These are phyloP conservation scores for Ustilaginoidea virens DNA, from an alignment of 2,329 filamentous ascomycete species.

Conservation along the genomic window DNA sequence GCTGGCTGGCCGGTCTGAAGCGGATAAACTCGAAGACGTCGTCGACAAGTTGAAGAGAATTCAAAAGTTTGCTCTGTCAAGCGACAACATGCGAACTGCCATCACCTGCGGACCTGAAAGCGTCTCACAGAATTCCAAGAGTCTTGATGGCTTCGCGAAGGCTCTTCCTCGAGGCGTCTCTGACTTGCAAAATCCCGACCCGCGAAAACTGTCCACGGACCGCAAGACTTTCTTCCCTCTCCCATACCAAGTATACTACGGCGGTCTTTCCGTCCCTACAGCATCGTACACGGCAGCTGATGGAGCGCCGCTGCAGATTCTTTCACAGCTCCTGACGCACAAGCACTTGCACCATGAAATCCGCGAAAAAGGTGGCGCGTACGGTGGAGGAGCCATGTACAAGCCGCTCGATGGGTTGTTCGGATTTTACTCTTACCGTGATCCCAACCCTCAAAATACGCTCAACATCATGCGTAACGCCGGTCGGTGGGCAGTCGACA, in stretches of 20 bases:
- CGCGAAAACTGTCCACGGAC: slow-evolving; percentile 27
- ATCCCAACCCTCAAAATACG: slow-evolving; percentile 85
- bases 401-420: slow-evolving; percentile 71
- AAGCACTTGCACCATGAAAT: slow-evolving; percentile 96
- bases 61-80: slow-evolving; percentile 60
- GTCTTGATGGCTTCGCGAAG: slow-evolving; percentile 54
- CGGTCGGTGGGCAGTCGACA: slow-evolving; percentile 69
- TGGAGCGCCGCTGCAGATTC: slow-evolving; percentile 69
- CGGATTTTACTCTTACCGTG: slow-evolving; percentile 91
- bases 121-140: slow-evolving; percentile 50
- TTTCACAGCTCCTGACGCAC: slow-evolving; percentile 85
- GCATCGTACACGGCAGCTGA: slow-evolving; percentile 65
- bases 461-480: slow-evolving; percentile 71
- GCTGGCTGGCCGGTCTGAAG: slow-evolving; percentile 56
- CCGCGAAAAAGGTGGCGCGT: slow-evolving; percentile 91
- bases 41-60: slow-evolving; percentile 76
- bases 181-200: slow-evolving; percentile 22
- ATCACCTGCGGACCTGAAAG: slow-evolving; percentile 75
- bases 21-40: slow-evolving; percentile 57
- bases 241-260: slow-evolving; percentile 95
- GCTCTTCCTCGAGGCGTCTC: slow-evolving; percentile 14
- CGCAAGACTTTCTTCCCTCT: slow-evolving; percentile 80
- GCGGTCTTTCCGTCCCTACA: slow-evolving; percentile 66
- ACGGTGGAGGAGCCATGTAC: slow-evolving; percentile 80
- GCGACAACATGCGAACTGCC: slow-evolving; percentile 56